Evolutionary conservation across 306 rosid species (phyloP).

Genomic region (Pueraria montana): DNA sequence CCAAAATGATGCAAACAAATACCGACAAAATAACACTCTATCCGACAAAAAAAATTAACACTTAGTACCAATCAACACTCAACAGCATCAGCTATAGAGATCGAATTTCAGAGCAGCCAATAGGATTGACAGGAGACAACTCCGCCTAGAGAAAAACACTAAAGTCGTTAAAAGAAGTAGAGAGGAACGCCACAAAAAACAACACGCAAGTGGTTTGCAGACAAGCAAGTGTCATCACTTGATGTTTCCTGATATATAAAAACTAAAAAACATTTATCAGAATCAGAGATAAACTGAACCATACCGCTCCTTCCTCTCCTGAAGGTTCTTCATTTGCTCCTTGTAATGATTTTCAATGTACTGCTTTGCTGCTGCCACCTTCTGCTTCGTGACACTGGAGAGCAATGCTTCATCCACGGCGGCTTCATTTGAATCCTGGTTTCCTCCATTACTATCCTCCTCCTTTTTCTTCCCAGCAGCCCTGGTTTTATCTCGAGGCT

Average conservation of each 20-base stretch:
- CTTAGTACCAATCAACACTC: not conserved
- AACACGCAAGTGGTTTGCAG: slow-evolving; percentile 14
- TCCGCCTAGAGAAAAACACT: not conserved
- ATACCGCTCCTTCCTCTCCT: slow-evolving; percentile 96
- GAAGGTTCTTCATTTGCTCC: slow-evolving; percentile 96
- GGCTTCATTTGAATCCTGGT: slow-evolving; percentile 49
- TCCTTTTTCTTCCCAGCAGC: slow-evolving; percentile 72
- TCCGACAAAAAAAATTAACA: not conserved
- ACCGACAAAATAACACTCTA: not conserved
- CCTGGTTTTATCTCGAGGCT: slow-evolving; percentile 80
- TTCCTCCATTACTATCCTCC: slow-evolving; percentile 55
- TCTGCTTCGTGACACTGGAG: slow-evolving; percentile 87
- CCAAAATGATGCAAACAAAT: slow-evolving; percentile 27
- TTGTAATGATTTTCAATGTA: slow-evolving; percentile 97
- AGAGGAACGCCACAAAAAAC: not conserved
- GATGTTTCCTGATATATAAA: not conserved
- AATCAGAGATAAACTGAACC: slow-evolving; percentile 26
- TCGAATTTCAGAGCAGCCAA: not conserved
- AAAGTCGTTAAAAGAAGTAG: not conserved
- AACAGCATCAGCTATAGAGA: not conserved
- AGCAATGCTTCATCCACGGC: slow-evolving; percentile 69
- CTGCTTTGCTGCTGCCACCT: slow-evolving; percentile 93
- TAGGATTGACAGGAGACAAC: not conserved
- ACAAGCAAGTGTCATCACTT: slow-evolving; percentile 4
- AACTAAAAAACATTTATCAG: slow-evolving; percentile 1